Base-by-base conservation (phyloP, 2,329 filamentous ascomycete genomes). In the Aspergillus versicolor region DNA sequence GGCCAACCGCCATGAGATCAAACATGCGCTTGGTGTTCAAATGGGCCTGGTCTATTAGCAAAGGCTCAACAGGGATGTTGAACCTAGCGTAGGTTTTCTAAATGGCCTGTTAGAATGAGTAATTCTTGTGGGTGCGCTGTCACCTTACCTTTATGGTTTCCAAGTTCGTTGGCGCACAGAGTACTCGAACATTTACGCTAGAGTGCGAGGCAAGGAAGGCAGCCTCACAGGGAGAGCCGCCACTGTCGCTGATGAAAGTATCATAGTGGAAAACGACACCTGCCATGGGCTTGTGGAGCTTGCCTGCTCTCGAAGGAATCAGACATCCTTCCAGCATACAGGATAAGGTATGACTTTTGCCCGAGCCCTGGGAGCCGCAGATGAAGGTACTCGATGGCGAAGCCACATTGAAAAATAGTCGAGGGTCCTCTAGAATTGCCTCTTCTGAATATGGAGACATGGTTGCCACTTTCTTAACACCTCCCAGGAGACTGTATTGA, bases 231-330 rank as follows among this genome's bases (percentile, higher is more conserved):
- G 84, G 79, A 0, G 74, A 75, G 12, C 81, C 81, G 1, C 76
- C 71, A 0, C 67, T 64, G 43, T 82, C 78, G 0, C 78, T 82
- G 11, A 78, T 76, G 59, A 83, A 84, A 0, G 78, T 79, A 61
- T 87, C 84, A 57, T 86, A 89, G 60, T 89, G 85, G 48, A 89
- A 88, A 0, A 89, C 81, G 0, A 89, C 71, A 0, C 83, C 85
- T 0, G 84, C 83, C 0, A 88, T 71, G 1, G 63, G 63, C 3
- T 48, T 62, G 2, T 34, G 12, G 13, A 63, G 53, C 9, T 21
- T 37, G 2, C 80, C 82, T 0, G 81, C 73, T 0, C 68, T 63
- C 0, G 75, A 81, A 0, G 68, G 63, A 1, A 84, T 70, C 0
- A 88, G 71, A 37, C 81, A 86, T 60, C 84, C 85, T 64, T 88